Base-by-base conservation (phyloP, 257 asterid species). In the Scutellaria galericulata region DNA sequence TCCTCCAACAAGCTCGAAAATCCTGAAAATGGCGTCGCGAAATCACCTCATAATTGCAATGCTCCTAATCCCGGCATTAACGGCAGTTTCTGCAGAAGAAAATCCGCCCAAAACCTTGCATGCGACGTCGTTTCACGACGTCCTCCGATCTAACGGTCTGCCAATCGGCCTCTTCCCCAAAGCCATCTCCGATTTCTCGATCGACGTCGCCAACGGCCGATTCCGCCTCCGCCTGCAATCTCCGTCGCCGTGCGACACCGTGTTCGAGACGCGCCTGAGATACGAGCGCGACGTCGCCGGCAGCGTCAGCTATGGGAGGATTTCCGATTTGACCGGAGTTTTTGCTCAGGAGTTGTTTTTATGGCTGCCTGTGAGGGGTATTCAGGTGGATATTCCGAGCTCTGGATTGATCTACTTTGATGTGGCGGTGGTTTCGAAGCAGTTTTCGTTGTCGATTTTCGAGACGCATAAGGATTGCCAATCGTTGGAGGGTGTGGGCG, bases 341-440 rank as follows among this genome's bases (percentile, higher is more conserved):
- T 80, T 90, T 0, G 86, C 96, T 1, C 79, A 85, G 82, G 96
- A 91, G 13, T 79, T 91, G 37, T 89, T 91, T 58, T 80, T 91
- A 14, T 91, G 97, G 97, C 79, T 89, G 35, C 87, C 95, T 10
- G 96, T 91, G 45, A 83, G 84, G 75, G 81, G 78, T 7, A 85
- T 92, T 24, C 81, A 72, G 78, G 97, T 89, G 22, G 97, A 92
- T 75, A 65, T 88, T 53, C 97, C 97, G 2, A 88, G 93, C 80
- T 86, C 97, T 11, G 96, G 96, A 0, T 85, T 92, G 92, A 89
- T 92, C 75, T 89, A 89, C 68, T 89, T 89, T 63, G 96, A 91
- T 40, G 96, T 81, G 3, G 92, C 88, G 11, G 88, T 87, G 73
- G 90, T 87, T 63, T 86, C 78, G 7, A 91, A 91, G 91, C 96